Conservation (phyloP, 2,329 filamentous ascomycete genomes). For the Cordyceps fumosorosea region DNA sequence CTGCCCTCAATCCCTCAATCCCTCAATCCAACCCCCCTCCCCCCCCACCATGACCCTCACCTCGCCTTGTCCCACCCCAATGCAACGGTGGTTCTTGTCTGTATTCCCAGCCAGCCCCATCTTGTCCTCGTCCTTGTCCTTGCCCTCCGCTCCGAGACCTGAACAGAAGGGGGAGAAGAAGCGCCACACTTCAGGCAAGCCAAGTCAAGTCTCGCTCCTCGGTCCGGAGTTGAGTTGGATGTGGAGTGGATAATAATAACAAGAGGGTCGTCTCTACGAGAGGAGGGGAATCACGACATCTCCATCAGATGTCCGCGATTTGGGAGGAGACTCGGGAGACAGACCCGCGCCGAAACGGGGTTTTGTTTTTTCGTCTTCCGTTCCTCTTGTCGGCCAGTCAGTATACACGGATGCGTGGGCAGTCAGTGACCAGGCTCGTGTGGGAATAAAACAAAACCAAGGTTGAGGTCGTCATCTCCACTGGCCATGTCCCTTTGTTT, state of each 20-base stretch:
- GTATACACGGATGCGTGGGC: not conserved
- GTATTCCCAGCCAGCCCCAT: not conserved
- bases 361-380: too few relatives aligned
- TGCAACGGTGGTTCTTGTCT: not conserved
- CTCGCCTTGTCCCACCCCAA: not conserved
- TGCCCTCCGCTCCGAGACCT: too few relatives aligned
- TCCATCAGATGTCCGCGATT: not conserved
- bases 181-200: too few relatives aligned
- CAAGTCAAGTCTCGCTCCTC: not conserved
- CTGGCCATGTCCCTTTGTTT: not conserved
- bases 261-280: not conserved
- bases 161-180: not conserved
- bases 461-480: not conserved
- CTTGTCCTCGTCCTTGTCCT: too few relatives aligned
- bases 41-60: not conserved
- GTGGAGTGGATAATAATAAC: not conserved
- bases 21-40: too few relatives aligned
- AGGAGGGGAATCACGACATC: constrained; percentile 5
- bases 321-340: not conserved
- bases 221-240: not conserved
- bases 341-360: not conserved
- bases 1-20: too few relatives aligned
- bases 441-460: not conserved
- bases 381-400: not conserved
- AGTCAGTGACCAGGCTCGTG: not conserved